These are phyloP conservation scores for Neolecta irregularis DNA, from an alignment of 1,139 yeast genomes.

Conservation along the genomic window DNA sequence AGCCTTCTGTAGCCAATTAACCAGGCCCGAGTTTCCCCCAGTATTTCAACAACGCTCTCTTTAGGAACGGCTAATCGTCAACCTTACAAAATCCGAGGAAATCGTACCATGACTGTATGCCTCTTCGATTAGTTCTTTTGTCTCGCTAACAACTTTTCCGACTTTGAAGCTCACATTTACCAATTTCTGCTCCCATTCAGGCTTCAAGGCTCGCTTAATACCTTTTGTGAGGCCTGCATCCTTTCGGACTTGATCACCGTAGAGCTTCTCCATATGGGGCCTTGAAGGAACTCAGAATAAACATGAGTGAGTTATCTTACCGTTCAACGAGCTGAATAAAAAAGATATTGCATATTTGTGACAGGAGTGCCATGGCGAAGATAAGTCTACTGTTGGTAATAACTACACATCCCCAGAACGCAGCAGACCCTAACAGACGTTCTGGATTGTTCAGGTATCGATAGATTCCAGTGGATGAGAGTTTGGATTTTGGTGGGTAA, in stretches of 20 bases:
- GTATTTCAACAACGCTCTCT: too few species aligned
- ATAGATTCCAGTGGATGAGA: constrained; percentile 73
- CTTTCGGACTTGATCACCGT: constrained; percentile 41
- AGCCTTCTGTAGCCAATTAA: too few species aligned
- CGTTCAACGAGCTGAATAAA: constrained; percentile 62
- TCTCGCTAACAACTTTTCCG: constrained; percentile 26
- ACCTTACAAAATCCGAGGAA: too few species aligned
- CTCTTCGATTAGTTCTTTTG: constrained; percentile 24
- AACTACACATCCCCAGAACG: constrained; percentile 64
- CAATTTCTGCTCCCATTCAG: constrained; percentile 20
- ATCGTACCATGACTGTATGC: too few species aligned
- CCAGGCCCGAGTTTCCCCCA: too few species aligned
- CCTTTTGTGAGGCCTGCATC: constrained; percentile 55
- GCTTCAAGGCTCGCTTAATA: constrained; percentile 28
- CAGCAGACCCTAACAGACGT: constrained; percentile 65
- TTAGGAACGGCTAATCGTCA: too few species aligned
- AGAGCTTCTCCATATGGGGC: constrained; percentile 63
- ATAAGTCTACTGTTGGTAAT: constrained; percentile 47
- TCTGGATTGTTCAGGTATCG: constrained; percentile 78
- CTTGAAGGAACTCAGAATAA: too few species aligned
- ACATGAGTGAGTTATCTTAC: too few species aligned
- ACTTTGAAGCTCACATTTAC: constrained; percentile 24
- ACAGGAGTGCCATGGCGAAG: constrained; percentile 40
- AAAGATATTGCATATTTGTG: constrained; percentile 54
- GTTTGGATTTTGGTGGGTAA: constrained; percentile 38